Conservation (phyloP, 306 rosid species). For the Trifolium dubium region DNA sequence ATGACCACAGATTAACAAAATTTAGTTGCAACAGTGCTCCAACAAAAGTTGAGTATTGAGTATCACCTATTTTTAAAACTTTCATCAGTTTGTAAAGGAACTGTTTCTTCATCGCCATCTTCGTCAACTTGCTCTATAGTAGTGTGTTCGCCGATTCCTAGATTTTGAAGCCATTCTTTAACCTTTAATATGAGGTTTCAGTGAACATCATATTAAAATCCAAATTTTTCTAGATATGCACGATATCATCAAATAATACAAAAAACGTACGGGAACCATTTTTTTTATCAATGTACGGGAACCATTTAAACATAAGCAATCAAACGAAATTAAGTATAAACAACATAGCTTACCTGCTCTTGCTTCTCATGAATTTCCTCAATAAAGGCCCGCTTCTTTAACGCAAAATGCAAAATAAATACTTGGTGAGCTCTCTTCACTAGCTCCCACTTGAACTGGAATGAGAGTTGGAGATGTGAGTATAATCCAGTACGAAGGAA, state of each 20-base stretch:
- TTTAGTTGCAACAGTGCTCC: constrained; percentile 26
- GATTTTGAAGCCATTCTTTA: constrained; percentile 99
- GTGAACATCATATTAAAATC: constrained; percentile 71
- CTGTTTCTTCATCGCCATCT: constrained; percentile 81
- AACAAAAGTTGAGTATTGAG: constrained; percentile 19
- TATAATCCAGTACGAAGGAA: constrained; percentile 40
- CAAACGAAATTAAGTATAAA: constrained; percentile 30
- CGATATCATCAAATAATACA: constrained; percentile 47
- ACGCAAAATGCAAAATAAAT: constrained; percentile 83
- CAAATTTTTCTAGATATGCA: constrained; percentile 52
- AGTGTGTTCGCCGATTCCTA: constrained; percentile 94
- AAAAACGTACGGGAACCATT: background rate
- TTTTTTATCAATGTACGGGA: background rate
- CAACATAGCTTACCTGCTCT: constrained; percentile 70
- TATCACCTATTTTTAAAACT: constrained; percentile 75
- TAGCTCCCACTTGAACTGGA: constrained; percentile 95
- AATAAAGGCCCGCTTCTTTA: constrained; percentile 86
- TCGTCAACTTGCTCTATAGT: constrained; percentile 79
- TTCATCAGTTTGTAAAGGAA: constrained; percentile 69
- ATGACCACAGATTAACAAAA: constrained; percentile 30
- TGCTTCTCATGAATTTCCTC: constrained; percentile 98
- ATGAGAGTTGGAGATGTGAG: constrained; percentile 44
- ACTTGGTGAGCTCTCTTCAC: constrained; percentile 95
- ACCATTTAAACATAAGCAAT: constrained; percentile 20
- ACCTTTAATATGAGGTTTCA: constrained; percentile 90